Percentiles rank a stretch among this genome's conserved stretches.
phyloP scores from a whole-genome alignment of 1,284 basidiomycete species.

The Ceratobasidium sp. region DNA sequence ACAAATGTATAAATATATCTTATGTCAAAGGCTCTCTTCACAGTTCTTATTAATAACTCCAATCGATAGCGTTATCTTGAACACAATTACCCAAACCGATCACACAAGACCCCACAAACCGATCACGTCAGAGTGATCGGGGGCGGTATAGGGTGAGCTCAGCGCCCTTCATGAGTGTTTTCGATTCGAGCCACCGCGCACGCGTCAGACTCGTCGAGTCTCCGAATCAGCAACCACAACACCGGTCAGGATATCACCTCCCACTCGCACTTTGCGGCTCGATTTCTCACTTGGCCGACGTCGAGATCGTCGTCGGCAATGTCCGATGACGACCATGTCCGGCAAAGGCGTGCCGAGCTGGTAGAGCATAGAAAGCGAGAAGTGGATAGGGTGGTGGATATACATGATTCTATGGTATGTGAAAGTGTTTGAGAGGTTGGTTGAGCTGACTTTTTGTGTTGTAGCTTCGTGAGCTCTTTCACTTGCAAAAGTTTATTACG shows the following conservation, averaged over 20 bases:
- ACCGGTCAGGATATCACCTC: neutral
- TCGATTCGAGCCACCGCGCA: constrained; percentile 39
- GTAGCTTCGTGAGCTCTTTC: constrained; percentile 86
- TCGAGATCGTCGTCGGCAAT: constrained; percentile 35
- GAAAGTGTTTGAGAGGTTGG: neutral
- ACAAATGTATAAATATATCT: too few species aligned
- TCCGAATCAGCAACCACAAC: neutral
- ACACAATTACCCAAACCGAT: neutral
- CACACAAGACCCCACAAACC: neutral
- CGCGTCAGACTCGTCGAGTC: constrained; percentile 13
- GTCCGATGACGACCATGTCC: constrained; percentile 47
- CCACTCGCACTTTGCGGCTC: constrained; percentile 16
- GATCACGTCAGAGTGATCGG: constrained; percentile 15
- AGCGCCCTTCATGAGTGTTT: constrained; percentile 37
- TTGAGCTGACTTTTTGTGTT: constrained; percentile 22
- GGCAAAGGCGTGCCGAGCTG: constrained; percentile 59
- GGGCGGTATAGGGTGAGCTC: constrained; percentile 31
- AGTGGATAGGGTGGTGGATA: constrained; percentile 71
- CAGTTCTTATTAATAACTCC: neutral
- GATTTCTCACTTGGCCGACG: constrained; percentile 27
- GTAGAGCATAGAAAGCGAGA: constrained; percentile 70
- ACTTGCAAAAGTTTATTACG: constrained; percentile 82
- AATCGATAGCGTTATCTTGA: neutral
- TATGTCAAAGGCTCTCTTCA: too few species aligned
- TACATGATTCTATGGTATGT: constrained; percentile 81